Conservation (phyloP, 768 basidiomycete genomes). For the Mycena rosella region DNA sequence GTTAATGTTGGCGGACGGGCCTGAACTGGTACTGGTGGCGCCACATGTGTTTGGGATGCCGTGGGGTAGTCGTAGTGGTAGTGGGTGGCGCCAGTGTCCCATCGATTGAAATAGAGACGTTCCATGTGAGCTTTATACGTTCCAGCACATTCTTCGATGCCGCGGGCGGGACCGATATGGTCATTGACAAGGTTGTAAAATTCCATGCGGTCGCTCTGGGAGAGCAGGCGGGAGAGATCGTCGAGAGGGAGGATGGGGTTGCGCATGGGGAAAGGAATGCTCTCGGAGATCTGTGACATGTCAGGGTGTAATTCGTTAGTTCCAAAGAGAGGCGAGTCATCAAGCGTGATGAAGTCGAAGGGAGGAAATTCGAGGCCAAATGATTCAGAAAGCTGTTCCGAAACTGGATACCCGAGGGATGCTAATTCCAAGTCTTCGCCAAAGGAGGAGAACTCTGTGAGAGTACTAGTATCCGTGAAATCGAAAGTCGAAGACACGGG, state of each 20-base stretch:
- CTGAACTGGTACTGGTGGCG: neutral
- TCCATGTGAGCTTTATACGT: conserved; percentile 33
- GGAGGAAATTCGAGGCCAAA: conserved; percentile 23
- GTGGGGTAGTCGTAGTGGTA: neutral
- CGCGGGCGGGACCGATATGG: conserved; percentile 19
- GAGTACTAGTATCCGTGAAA: conserved; percentile 5
- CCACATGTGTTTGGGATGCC: neutral
- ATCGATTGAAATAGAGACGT: conserved; percentile 24
- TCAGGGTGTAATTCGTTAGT: conserved; percentile 11
- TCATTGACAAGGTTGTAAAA: conserved; percentile 32
- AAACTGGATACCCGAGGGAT: conserved; percentile 11
- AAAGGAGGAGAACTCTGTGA: conserved; percentile 25
- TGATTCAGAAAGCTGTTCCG: conserved; percentile 20
- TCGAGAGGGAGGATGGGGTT: conserved; percentile 23
- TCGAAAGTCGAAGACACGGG: conserved; percentile 15
- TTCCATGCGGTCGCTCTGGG: conserved; percentile 26
- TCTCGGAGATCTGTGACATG: conserved; percentile 4
- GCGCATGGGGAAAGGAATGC: neutral
- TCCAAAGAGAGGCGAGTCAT: conserved; percentile 22
- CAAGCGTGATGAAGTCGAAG: neutral
- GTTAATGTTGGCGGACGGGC: conserved; percentile 10
- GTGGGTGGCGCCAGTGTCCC: neutral
- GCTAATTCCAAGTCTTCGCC: conserved; percentile 17
- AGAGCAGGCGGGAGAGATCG: conserved; percentile 18
- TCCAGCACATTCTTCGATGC: conserved; percentile 26